These are phyloP conservation scores for Boletus patriciae DNA, from an alignment of 768 basidiomycete species.

Conservation along the genomic window DNA sequence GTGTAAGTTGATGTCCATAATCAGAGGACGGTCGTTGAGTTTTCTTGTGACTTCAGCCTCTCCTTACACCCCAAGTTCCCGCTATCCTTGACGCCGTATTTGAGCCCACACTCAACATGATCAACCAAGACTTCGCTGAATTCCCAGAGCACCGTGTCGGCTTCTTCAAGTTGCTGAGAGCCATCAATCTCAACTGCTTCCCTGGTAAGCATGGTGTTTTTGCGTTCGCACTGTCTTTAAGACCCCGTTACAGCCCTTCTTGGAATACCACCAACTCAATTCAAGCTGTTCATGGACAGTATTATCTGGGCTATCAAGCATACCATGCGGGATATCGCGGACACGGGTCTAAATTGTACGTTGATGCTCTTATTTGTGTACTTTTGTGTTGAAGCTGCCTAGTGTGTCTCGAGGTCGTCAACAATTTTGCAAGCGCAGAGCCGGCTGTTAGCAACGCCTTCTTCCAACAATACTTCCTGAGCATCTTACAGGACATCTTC, in stretches of 20 bases:
- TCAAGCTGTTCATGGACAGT: constrained; percentile 98
- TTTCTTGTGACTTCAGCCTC: constrained; percentile 45
- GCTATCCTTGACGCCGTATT: constrained; percentile 96
- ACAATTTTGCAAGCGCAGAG: constrained; percentile 88
- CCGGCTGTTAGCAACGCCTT: constrained; percentile 81
- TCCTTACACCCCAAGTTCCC: constrained; percentile 91
- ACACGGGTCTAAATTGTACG: constrained; percentile 78
- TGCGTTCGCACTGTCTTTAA: background rate
- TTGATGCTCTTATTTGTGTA: background rate
- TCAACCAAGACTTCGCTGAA: constrained; percentile 99
- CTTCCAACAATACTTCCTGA: constrained; percentile 95
- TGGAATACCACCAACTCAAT: constrained; percentile 84
- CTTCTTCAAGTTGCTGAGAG: constrained; percentile 93
- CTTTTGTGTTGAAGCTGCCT: constrained; percentile 6
- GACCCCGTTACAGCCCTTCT: constrained; percentile 55
- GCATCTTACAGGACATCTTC: constrained; percentile 93
- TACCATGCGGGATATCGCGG: constrained; percentile 97
- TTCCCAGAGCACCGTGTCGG: constrained; percentile 97
- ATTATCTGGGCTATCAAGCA: constrained; percentile 99
- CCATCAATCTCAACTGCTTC: constrained; percentile 94
- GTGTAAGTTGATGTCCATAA: constrained; percentile 52
- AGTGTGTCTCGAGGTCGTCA: constrained; percentile 93
- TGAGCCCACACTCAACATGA: constrained; percentile 96
- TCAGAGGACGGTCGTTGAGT: constrained; percentile 4
- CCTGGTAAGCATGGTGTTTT: constrained; percentile 60